These are phyloP conservation scores for Phytophthora quininea DNA, from an alignment of 352 stramenopile species.

Conservation along the genomic window DNA sequence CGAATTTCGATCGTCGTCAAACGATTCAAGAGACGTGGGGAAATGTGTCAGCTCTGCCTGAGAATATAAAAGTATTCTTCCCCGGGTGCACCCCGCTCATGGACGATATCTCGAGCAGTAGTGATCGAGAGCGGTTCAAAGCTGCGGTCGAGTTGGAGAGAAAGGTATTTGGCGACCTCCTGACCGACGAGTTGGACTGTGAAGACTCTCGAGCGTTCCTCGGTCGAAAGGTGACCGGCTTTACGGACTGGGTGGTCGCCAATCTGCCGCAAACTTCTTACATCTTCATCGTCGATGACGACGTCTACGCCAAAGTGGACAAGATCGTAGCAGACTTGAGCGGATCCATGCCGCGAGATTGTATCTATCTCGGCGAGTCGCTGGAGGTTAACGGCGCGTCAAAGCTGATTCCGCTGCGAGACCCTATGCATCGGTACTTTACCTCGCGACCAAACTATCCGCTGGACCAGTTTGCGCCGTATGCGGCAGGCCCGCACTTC, in stretches of 20 bases:
- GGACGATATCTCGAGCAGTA: neutral
- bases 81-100: conserved; percentile 36
- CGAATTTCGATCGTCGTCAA: conserved; percentile 37
- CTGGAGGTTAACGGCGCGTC: conserved; percentile 17
- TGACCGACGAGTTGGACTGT: conserved; percentile 47
- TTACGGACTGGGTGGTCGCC: conserved; percentile 20
- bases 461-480: conserved; percentile 38
- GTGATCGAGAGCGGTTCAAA: conserved; percentile 4
- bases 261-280: conserved; percentile 19
- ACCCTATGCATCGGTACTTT: conserved; percentile 45
- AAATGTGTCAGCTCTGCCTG: conserved; percentile 3
- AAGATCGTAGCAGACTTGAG: conserved; percentile 13
- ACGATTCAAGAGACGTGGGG: conserved; percentile 53
- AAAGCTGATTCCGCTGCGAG: conserved; percentile 24
- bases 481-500: conserved; percentile 51
- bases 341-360: neutral
- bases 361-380: conserved; percentile 46
- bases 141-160: conserved; percentile 33
- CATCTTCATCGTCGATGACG: conserved; percentile 69
- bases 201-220: conserved; percentile 39
- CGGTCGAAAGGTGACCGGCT: conserved; percentile 36
- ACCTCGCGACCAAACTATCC: conserved; percentile 37
- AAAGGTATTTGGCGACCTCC: conserved; percentile 32
- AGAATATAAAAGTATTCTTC: conserved; percentile 39
- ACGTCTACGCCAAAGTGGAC: conserved; percentile 54